A percentile compares a stretch with the other conserved stretches of the same genome.
These are phyloP conservation scores for Cephaloascus albidus DNA, from an alignment of 805 yeast genomes.

Conservation along the genomic window DNA sequence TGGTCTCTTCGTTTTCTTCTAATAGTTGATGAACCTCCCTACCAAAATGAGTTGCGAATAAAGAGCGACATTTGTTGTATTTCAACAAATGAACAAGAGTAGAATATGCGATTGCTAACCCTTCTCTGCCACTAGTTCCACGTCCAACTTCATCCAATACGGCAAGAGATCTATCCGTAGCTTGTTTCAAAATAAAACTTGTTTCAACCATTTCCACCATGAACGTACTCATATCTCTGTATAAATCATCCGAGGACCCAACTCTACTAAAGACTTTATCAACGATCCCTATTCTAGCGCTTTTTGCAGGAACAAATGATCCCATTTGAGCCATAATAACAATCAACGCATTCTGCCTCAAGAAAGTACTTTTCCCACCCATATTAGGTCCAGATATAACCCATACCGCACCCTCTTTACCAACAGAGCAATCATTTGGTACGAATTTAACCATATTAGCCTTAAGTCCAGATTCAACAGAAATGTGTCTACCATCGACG, in stretches of 20 bases:
- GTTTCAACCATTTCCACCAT: slow-evolving; percentile 93
- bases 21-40: slow-evolving; percentile 37
- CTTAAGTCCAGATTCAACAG: slow-evolving; percentile 70
- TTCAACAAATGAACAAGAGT: slow-evolving; percentile 47
- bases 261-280: slow-evolving; percentile 75
- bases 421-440: slow-evolving; percentile 27
- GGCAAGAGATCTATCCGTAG: slow-evolving; percentile 62
- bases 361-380: slow-evolving; percentile 78
- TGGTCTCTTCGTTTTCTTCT: not conserved
- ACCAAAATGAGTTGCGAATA: slow-evolving; percentile 90
- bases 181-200: slow-evolving; percentile 52
- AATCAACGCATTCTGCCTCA: slow-evolving; percentile 64
- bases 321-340: slow-evolving; percentile 70
- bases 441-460: slow-evolving; percentile 36
- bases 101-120: slow-evolving; percentile 78
- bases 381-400: slow-evolving; percentile 85
- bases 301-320: slow-evolving; percentile 57
- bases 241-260: slow-evolving; percentile 79
- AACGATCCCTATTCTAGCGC: slow-evolving; percentile 60
- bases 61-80: slow-evolving; percentile 53
- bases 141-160: slow-evolving; percentile 85
- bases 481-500: slow-evolving; percentile 68
- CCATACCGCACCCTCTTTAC: slow-evolving; percentile 26
- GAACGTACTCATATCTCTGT: slow-evolving; percentile 75
- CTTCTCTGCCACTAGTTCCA: slow-evolving; percentile 82